phyloP scores from a whole-genome alignment of 306 rosid species.

The Cotoneaster glaucophyllus region DNA sequence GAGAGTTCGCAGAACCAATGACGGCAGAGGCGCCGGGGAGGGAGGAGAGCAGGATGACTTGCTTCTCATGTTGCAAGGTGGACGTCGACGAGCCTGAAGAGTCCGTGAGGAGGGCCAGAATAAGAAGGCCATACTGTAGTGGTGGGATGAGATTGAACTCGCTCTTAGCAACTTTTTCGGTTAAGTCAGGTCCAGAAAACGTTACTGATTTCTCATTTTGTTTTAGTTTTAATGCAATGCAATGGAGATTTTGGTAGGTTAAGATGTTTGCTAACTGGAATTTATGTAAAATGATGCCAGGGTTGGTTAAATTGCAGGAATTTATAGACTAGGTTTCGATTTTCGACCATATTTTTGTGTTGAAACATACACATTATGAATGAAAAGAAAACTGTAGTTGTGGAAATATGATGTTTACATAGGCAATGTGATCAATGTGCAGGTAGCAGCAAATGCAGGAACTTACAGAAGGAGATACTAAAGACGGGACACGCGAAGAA shows the following conservation, averaged over 20 bases:
- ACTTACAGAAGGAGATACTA: constrained; percentile 32
- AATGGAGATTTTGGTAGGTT: neutral
- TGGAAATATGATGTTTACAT: neutral
- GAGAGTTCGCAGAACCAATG: neutral
- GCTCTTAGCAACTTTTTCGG: constrained; percentile 29
- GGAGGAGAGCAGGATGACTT: constrained; percentile 23
- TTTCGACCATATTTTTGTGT: neutral
- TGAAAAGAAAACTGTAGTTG: neutral
- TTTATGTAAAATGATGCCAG: neutral
- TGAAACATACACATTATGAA: neutral
- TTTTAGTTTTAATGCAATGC: neutral
- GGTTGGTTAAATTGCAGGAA: neutral
- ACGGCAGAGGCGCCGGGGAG: neutral
- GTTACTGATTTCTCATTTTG: neutral
- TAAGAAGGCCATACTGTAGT: neutral
- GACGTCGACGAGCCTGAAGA: neutral
- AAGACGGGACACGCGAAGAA: constrained; percentile 41
- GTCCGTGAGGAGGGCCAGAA: neutral
- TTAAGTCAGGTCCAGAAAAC: constrained; percentile 33
- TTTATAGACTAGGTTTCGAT: neutral
- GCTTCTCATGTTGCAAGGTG: constrained; percentile 36
- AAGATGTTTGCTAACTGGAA: neutral
- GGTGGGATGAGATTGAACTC: constrained; percentile 35
- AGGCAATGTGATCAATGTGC: constrained; percentile 13
- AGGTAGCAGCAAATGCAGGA: constrained; percentile 55